Evolutionary conservation across 2,329 filamentous ascomycete species (phyloP), one percentile per base, ranked within the genome.

Genomic region (Epichloe scottii): DNA sequence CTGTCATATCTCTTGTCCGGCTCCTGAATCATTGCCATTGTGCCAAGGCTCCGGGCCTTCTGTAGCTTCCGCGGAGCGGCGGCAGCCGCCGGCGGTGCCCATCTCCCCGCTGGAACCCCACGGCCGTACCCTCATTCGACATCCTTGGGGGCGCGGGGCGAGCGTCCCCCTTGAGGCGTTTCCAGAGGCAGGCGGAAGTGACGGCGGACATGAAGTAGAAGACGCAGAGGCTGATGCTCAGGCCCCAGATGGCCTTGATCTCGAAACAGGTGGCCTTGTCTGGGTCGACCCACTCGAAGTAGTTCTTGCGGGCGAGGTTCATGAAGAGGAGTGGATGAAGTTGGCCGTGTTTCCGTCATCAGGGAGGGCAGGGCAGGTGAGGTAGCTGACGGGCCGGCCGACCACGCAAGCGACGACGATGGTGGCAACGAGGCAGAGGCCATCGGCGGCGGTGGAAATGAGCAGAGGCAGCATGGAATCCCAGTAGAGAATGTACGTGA

Each of bases 171-270:
- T 78, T 78, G 61, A 75, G 70, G 58, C 78, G 75, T 55, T 78
- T 75, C 79, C 82, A 86, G 39, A 88, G 70, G 57, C 80, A 79
- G 51, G 72, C 66, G 33, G 74, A 76, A 44, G 78, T 73, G 47
- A 84, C 66, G 44, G 74, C 69, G 2, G 81, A 84, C 53, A 87
- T 75, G 54, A 79, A 75, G 60, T 87, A 87, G 37, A 88, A 69
- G 42, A 86, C 77, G 65, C 82, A 89, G 47, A 94, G 76, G 4
- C 82, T 82, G 66, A 95, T 90, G 65, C 81, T 79, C 54, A 95
- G 68, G 1, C 89, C 89, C 90, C 89, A 95, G 57, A 93, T 79
- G 15, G 85, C 80, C 75, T 95, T 94, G 66, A 89, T 82, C 72
- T 93, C 82, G 61, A 83, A 81, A 71, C 90, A 96, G 51, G 86